phyloP scores from a whole-genome alignment of 1,139 yeast genomes.

The Pichia sp. region DNA sequence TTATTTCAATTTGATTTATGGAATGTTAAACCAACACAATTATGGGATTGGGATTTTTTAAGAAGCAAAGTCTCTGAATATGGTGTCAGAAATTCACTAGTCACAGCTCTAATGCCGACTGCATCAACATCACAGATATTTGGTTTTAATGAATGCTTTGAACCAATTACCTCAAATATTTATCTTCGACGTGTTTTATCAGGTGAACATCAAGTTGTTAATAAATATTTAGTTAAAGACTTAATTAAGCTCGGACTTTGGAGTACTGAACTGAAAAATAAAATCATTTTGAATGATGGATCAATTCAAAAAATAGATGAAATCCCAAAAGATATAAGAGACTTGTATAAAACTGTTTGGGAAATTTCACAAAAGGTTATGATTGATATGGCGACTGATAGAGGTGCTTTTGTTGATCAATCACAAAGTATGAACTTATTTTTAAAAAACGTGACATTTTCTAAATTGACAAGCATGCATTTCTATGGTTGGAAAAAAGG shows the following conservation, averaged over 20 bases:
- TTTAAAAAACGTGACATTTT: constrained; percentile 82
- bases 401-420: constrained; percentile 91
- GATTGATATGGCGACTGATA: constrained; percentile 93
- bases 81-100: constrained; percentile 49
- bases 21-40: constrained; percentile 44
- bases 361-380: constrained; percentile 84
- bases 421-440: constrained; percentile 88
- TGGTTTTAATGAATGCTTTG: constrained; percentile 55
- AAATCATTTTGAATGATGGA: constrained; percentile 74
- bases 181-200: constrained; percentile 51
- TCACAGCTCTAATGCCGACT: constrained; percentile 60
- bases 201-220: constrained; percentile 54
- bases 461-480: constrained; percentile 94
- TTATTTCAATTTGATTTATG: constrained; percentile 49
- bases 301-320: constrained; percentile 73
- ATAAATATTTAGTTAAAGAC: constrained; percentile 45
- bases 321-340: constrained; percentile 73
- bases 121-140: constrained; percentile 59
- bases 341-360: constrained; percentile 91
- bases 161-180: constrained; percentile 52
- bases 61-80: constrained; percentile 36
- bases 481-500: constrained; percentile 98
- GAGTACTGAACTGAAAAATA: constrained; percentile 61
- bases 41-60: constrained; percentile 47
- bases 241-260: constrained; percentile 46